Percentiles rank a stretch among this genome's conserved stretches.
Conservation (phyloP, 2,329 filamentous ascomycete species). For the Colletotrichum camelliae region DNA sequence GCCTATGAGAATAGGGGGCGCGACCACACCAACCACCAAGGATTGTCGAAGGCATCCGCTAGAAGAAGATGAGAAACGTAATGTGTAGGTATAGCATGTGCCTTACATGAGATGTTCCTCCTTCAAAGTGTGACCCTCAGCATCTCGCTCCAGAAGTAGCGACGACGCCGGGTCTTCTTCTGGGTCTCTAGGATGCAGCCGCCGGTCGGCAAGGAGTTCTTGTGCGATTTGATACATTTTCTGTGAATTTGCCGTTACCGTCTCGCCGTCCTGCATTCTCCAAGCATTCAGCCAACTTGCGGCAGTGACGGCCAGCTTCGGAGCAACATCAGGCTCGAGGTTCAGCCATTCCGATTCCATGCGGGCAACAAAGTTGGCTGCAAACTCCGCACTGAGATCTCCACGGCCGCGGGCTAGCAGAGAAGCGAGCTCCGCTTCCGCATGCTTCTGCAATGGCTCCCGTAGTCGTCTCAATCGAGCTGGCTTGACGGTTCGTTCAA, state of each 20-base stretch:
- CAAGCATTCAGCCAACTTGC: slow-evolving; percentile 25
- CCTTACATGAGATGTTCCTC: slow-evolving; percentile 22
- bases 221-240: slow-evolving; percentile 24
- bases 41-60: slow-evolving; percentile 26
- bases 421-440: slow-evolving; percentile 19
- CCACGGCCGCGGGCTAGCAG: slow-evolving; percentile 11
- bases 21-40: slow-evolving; percentile 25
- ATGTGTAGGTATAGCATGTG: no score
- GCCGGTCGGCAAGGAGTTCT: slow-evolving; percentile 22
- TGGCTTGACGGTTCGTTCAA: slow-evolving; percentile 24
- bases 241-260: slow-evolving; percentile 17
- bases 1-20: slow-evolving; percentile 23
- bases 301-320: slow-evolving; percentile 17
- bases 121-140: slow-evolving; percentile 19
- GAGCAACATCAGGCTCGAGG: slow-evolving; percentile 22
- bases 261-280: slow-evolving; percentile 24
- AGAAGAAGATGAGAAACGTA: background rate
- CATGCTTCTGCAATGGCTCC: slow-evolving; percentile 15
- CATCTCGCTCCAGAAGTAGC: slow-evolving; percentile 18
- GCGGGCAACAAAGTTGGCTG: slow-evolving; percentile 22
- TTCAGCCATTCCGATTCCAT: slow-evolving; percentile 27
- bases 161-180: slow-evolving; percentile 27
- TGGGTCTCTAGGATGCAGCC: slow-evolving; percentile 16
- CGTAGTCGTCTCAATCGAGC: slow-evolving; percentile 19
- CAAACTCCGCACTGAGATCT: slow-evolving; percentile 25